Conservation (phyloP, 2,329 filamentous ascomycete genomes). For the Bisporella sp. region DNA sequence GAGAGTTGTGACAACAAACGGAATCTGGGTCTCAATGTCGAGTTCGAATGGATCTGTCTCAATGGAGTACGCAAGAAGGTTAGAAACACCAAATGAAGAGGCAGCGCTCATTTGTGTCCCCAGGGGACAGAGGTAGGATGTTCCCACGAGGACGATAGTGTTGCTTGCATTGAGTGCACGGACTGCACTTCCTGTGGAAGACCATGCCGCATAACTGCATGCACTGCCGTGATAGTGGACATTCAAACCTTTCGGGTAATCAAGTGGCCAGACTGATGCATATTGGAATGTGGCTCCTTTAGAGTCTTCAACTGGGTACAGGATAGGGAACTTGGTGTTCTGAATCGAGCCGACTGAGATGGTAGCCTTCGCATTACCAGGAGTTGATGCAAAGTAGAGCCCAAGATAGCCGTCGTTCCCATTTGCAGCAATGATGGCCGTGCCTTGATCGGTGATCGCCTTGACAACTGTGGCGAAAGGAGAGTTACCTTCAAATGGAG, state of each 20-base stretch:
- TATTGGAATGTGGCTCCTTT: not conserved
- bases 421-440: not conserved
- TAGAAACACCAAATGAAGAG: too few relatives aligned
- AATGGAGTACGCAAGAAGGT: too few relatives aligned
- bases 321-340: not conserved
- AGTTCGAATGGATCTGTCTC: too few relatives aligned
- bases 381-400: not conserved
- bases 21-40: too few relatives aligned
- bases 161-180: too few relatives aligned
- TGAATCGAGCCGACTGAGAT: not conserved
- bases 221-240: not conserved
- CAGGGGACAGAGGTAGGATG: too few relatives aligned
- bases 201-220: not conserved
- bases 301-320: not conserved
- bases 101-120: too few relatives aligned
- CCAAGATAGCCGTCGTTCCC: not conserved
- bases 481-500: not conserved
- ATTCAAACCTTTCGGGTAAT: not conserved
- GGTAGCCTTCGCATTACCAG: not conserved
- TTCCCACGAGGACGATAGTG: too few relatives aligned
- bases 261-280: not conserved
- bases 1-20: too few relatives aligned
- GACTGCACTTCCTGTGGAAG: too few relatives aligned
- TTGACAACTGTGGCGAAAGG: not conserved
- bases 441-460: not conserved